Evolutionary conservation across 257 asterid genomes (phyloP).

Genomic region (Solanum commersonii): DNA sequence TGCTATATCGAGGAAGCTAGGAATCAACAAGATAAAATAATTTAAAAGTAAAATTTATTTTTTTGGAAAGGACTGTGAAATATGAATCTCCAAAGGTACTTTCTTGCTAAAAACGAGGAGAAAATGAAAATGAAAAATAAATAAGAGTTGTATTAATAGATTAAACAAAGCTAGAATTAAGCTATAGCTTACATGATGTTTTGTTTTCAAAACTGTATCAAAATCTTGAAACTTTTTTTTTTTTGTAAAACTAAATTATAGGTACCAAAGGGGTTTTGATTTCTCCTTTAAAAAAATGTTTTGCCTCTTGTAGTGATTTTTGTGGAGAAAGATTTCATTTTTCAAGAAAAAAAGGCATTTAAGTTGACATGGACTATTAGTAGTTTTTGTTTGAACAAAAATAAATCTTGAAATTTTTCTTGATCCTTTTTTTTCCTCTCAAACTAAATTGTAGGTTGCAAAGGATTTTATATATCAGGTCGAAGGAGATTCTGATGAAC

Average conservation of each 20-base stretch:
- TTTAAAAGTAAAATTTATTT: neutral
- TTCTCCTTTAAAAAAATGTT: neutral
- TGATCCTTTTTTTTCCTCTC: neutral
- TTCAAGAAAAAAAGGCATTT: neutral
- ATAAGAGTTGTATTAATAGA: neutral
- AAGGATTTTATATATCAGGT: neutral
- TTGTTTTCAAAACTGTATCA: neutral
- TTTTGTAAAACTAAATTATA: neutral
- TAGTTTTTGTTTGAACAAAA: neutral
- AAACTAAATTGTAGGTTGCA: neutral
- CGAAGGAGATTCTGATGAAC: neutral
- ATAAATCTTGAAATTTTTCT: neutral
- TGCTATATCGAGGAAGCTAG: neutral
- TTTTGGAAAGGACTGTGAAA: neutral
- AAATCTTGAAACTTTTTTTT: neutral
- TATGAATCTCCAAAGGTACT: neutral
- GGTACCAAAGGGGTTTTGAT: neutral
- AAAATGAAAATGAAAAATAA: neutral
- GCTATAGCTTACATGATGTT: neutral
- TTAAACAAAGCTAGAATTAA: neutral
- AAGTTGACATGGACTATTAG: neutral
- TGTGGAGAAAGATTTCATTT: neutral
- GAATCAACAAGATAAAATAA: neutral
- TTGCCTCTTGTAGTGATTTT: neutral
- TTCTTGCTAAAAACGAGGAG: neutral